These are phyloP conservation scores for Miscanthus lutarioriparius DNA, from an alignment of 176 grass and related monocot genomes.

Conservation along the genomic window DNA sequence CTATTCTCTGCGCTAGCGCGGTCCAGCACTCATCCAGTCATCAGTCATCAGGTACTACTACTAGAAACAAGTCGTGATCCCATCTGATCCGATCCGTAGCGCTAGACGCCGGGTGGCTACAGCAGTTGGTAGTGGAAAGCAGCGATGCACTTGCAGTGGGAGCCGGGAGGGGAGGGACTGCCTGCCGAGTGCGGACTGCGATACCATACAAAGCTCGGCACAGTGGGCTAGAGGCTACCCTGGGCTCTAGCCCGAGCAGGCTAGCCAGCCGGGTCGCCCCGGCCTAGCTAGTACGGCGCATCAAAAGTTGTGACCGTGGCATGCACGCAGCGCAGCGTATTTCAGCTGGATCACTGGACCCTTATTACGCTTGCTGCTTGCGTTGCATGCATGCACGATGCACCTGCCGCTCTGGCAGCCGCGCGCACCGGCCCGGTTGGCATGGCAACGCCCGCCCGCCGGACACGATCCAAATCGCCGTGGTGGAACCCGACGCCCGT, in stretches of 20 bases:
- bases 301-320: constrained; percentile 43
- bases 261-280: too few species aligned
- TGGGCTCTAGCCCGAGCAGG: neutral
- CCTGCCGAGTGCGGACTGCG: too few species aligned
- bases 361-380: neutral
- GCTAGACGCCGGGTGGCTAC: neutral
- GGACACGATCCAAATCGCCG: constrained; percentile 25
- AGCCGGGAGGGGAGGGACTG: neutral
- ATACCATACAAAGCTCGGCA: too few species aligned
- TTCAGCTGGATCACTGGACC: constrained; percentile 9
- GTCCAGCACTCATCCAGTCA: neutral
- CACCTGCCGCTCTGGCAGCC: neutral
- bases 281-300: neutral
- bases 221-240: constrained; percentile 9
- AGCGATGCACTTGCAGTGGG: too few species aligned
- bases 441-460: neutral
- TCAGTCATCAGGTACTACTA: neutral
- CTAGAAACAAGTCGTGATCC: neutral
- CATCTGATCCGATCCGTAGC: neutral
- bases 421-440: neutral
- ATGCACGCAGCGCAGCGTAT: constrained; percentile 30
- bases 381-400: neutral
- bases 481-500: constrained; percentile 28
- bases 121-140: neutral
- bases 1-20: neutral